Base-by-base conservation (phyloP, 2,329 filamentous ascomycete species). In the Didymella segeticola region DNA sequence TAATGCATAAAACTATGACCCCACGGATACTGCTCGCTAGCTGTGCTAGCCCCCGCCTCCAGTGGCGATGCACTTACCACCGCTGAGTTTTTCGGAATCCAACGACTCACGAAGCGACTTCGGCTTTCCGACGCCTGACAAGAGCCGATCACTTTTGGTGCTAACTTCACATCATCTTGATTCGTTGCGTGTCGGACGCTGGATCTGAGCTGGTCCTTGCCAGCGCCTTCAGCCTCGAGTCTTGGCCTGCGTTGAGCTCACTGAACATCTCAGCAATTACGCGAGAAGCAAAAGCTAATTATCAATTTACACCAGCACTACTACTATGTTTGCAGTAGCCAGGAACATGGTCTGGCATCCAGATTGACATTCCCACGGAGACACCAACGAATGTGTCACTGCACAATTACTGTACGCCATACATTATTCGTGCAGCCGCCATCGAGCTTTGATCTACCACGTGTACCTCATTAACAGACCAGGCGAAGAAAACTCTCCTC, bases 21-120 rank as follows among this genome's bases (percentile, higher is more conserved):
- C 66, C 65, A 61, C 62, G 58, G 53, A 62, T 56, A 43, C 41
- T 37, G 47, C 45, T 53, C 57, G 30, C 46, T 45, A 54, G 45
- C 45, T 42, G 58, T 48, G 45, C 45, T 42, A 58, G 52, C 43
- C 62, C 62, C 62, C 66, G 60, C 62, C 47, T 43, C 49, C 50
- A 57, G 58, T 67, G 62, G 61, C 64, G 33, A 60, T 53, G 43
- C 53, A 57, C 53, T 47, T 52, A 57, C 53, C 46, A 60, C 53
- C 64, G 66, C 61, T 56, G 49, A 49, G 62, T 58, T 64, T 68
- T 54, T 69, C 66, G 66, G 66, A 67, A 66, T 53, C 34, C 58
- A 54, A 49, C 56, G 50, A 58, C 46, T 61, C 56, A 58, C 53
- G 56, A 34, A 42, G 48, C 58, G 53, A 61, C 39, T 49, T 58